Evolutionary conservation across 768 basidiomycete species (phyloP), one percentile per base, ranked within the genome.

Genomic region (Rhodocollybia butyracea): DNA sequence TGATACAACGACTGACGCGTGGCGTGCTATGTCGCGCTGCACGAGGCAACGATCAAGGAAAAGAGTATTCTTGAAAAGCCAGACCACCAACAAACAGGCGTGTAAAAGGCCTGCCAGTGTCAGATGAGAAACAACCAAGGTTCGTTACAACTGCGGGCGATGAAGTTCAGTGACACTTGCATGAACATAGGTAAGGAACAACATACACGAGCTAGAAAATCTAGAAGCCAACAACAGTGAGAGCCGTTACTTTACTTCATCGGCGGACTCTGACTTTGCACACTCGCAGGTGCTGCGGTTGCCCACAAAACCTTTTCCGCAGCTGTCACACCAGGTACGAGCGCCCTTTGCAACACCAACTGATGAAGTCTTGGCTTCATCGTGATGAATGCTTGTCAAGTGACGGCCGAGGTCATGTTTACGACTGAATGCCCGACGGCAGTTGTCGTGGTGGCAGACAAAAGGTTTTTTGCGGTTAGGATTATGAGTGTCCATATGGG

Each of bases 361-460:
- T 15, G 80, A 68, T 58, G 64, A 57, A 1, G 76, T 71, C 31
- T 74, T 65, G 10, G 77, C 70, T 29, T 88, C 86, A 58, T 86
- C 85, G 38, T 86, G 85, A 61, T 94, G 92, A 55, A 94, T 92
- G 58, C 88, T 89, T 43, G 89, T 82, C 52, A 90, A 78, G 69
- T 98, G 94, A 36, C 94, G 87, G 11, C 91, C 91, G 10, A 98
- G 75, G 65, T 98, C 94, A 66, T 98, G 94, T 71, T 96, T 91
- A 61, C 95, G 86, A 61, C 90, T 93, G 72, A 98, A 98, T n/a
- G 91, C 90, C 51, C 94, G 86, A 34, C 86, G 87, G 59, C 94
- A 98, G 3, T 84, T 81, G 39, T 80, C 76, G 70, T 96, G 91
- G 40, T 88, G 89, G 70, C 94, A 98, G 41, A 86, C 80, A 66